Evolutionary conservation across 2,329 filamentous ascomycete species (phyloP).

Genomic region (Botryotinia convoluta): DNA sequence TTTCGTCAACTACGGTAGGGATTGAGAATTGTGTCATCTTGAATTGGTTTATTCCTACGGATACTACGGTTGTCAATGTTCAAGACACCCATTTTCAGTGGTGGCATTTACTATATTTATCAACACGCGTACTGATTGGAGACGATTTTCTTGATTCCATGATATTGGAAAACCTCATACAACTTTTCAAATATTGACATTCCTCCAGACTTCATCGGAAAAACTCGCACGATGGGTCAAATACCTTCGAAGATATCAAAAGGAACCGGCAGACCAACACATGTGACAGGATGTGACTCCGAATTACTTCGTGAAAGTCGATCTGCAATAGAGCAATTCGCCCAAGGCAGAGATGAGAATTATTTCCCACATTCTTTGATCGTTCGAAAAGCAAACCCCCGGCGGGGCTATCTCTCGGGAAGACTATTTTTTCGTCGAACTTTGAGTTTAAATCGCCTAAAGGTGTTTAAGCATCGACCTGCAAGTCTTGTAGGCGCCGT

Average conservation of each 20-base stretch:
- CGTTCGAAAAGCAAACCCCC: background rate
- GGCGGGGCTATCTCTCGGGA: background rate
- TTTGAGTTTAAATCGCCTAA: background rate
- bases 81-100: background rate
- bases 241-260: background rate
- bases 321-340: background rate
- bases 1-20: background rate
- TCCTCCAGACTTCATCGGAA: fast-evolving
- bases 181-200: background rate
- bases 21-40: background rate
- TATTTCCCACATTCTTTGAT: background rate
- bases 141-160: fast-evolving
- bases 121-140: background rate
- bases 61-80: no score
- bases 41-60: background rate
- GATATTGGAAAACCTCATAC: background rate
- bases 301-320: background rate
- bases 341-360: background rate
- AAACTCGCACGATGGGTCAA: background rate
- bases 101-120: background rate
- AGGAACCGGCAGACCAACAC: no score
- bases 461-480: background rate
- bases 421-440: background rate
- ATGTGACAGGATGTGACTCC: background rate
- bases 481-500: background rate